Evolutionary conservation across 129 eudicot species (phyloP), one percentile per base, ranked within the genome.

Genomic region (Tagetes patula): DNA sequence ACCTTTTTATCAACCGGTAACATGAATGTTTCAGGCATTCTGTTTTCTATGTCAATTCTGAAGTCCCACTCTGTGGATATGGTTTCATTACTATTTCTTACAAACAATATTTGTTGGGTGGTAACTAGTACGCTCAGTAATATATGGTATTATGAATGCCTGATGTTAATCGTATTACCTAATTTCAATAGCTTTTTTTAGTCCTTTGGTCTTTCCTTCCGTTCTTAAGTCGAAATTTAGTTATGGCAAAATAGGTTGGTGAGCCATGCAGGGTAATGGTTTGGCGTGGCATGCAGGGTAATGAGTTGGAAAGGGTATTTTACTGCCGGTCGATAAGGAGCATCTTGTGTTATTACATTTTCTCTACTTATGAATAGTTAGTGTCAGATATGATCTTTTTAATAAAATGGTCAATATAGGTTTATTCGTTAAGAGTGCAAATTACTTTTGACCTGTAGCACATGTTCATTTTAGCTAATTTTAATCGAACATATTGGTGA

Each of bases 21-120:
- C 37, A 34, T 31, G 6, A 5, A 46, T 60, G 6, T 47, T 0
- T 47, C 39, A 7, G 47, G 60, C 11, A 36, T 62, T 34, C 43
- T 36, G 39, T 45, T 73, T 9, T 55, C 7, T 13, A 13, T 59
- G 36, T 12, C 40, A 72, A 12, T 42, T 31, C 33, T 6, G 76
- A 42, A 59, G 68, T 32, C 67, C 59, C 45, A 49, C 62, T 69
- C 50, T 8, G 2, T 8, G 74, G 27, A 48, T n/a, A 33, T 69
- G 14, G 2, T 9, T 36, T 47, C 12, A 10, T 32, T 49, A 68
- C 13, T 68, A 50, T 2, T 68, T 60, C 8, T 3, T 60, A 58
- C n/a, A 58, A 32, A 58, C 65, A 58, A 32, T 50, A 0, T 2
- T 12, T 50, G 27, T n/a, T 5, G 12, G 13, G 10, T 2, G 1